phyloP scores from a whole-genome alignment of 257 asterid species.

The Solanum piurae region DNA sequence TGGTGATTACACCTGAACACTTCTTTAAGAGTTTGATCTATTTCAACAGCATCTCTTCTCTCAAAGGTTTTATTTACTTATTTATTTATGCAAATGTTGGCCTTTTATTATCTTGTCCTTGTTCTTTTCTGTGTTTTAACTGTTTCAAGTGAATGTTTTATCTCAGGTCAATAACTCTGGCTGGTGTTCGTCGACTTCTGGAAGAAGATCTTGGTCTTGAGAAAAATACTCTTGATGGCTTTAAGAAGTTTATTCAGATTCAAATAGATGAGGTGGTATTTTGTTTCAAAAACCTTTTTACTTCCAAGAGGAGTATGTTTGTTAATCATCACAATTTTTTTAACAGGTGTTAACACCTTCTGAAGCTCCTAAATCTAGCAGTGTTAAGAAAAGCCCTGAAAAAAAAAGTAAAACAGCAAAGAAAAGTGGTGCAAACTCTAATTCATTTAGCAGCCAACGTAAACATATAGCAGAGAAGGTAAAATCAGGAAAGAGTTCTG shows the following conservation, averaged over 20 bases:
- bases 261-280: slow-evolving; percentile 57
- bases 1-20: background rate
- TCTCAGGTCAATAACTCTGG: slow-evolving; percentile 59
- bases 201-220: slow-evolving; percentile 86
- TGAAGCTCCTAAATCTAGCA: slow-evolving; percentile 28
- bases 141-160: slow-evolving; percentile 2
- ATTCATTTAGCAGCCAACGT: slow-evolving; percentile 23
- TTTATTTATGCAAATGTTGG: background rate
- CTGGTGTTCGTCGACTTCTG: slow-evolving; percentile 72
- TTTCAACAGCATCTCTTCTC: background rate
- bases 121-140: background rate
- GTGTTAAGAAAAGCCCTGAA: slow-evolving; percentile 29
- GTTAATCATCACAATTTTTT: background rate
- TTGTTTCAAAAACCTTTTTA: background rate
- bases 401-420: slow-evolving; percentile 21
- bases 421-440: slow-evolving; percentile 26
- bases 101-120: background rate
- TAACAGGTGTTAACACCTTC: slow-evolving; percentile 45
- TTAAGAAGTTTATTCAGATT: slow-evolving; percentile 50
- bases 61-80: background rate
- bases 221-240: slow-evolving; percentile 58
- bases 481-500: slow-evolving; percentile 35
- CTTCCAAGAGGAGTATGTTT: background rate
- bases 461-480: slow-evolving; percentile 26
- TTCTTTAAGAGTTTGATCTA: background rate